phyloP scores from a whole-genome alignment of 257 asterid species.

The Solanum neorickii region DNA sequence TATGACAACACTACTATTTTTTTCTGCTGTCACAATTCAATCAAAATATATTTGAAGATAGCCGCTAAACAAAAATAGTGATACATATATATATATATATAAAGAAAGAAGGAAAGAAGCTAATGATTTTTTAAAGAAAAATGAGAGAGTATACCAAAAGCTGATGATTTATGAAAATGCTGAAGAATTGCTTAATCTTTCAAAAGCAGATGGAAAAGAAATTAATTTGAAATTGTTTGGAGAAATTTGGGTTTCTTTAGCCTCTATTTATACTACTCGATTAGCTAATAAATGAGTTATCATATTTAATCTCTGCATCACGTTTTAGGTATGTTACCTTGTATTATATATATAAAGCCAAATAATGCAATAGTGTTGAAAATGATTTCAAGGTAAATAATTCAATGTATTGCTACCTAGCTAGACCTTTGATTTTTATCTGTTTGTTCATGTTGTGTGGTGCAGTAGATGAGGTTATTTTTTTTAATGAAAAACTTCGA shows the following conservation, averaged over 20 bases:
- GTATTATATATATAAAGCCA: not conserved
- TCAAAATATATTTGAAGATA: no score
- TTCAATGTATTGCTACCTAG: constrained; percentile 12
- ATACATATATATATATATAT: no score
- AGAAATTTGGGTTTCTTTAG: constrained; percentile 21
- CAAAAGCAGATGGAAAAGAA: constrained; percentile 26
- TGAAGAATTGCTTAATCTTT: constrained; percentile 33
- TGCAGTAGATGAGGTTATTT: rapidly evolving
- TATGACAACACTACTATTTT: no score
- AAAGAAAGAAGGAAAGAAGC: not conserved
- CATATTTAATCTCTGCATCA: not conserved
- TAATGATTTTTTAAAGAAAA: not conserved
- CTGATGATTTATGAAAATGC: not conserved
- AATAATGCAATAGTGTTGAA: constrained; percentile 40
- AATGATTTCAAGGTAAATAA: constrained; percentile 35
- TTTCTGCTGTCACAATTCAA: not conserved
- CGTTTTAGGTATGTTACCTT: not conserved
- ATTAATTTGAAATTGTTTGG: constrained; percentile 6
- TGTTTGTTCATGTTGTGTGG: not conserved
- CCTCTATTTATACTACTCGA: constrained; percentile 52
- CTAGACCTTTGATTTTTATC: not conserved
- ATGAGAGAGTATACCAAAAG: not conserved
- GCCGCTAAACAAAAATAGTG: no score
- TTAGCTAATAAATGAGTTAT: not conserved
- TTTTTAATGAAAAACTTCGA: rapidly evolving